These are phyloP conservation scores for Cutaneotrichosporon dermatis DNA, from an alignment of 1,284 basidiomycete species.

Conservation along the genomic window DNA sequence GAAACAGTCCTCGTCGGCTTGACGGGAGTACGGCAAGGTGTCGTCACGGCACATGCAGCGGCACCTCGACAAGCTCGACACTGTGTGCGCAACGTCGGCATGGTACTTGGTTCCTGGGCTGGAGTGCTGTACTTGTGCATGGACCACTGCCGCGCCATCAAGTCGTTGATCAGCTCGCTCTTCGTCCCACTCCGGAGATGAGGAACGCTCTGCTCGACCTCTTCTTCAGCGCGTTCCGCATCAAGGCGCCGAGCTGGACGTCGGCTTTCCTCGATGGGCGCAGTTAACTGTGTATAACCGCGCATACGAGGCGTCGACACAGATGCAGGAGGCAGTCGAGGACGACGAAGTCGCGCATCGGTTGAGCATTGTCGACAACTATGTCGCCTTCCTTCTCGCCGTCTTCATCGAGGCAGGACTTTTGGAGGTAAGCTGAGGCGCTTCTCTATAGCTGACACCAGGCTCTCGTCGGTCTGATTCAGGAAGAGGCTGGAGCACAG, in stretches of 20 bases:
- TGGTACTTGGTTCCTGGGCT: slow-evolving; percentile 87
- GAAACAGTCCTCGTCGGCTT: slow-evolving; percentile 85
- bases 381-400: slow-evolving; percentile 79
- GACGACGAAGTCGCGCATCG: slow-evolving; percentile 54
- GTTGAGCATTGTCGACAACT: slow-evolving; percentile 86
- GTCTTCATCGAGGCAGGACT: slow-evolving; percentile 84
- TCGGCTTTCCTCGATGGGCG: slow-evolving; percentile 82
- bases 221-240: slow-evolving; percentile 89
- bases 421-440: slow-evolving; percentile 72
- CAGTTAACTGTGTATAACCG: slow-evolving; percentile 57
- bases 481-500: slow-evolving; percentile 62
- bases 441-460: slow-evolving; percentile 48
- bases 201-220: slow-evolving; percentile 89
- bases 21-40: slow-evolving; percentile 83
- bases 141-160: slow-evolving; percentile 78
- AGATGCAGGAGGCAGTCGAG: slow-evolving; percentile 29
- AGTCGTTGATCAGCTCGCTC: slow-evolving; percentile 77
- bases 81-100: slow-evolving; percentile 72
- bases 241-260: slow-evolving; percentile 84
- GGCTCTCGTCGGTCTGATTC: slow-evolving; percentile 77
- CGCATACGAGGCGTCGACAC: slow-evolving; percentile 34
- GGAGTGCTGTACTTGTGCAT: slow-evolving; percentile 92
- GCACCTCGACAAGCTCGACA: slow-evolving; percentile 70
- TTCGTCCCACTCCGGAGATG: slow-evolving; percentile 81
- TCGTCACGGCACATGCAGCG: slow-evolving; percentile 38